phyloP scores from a whole-genome alignment of 495 filamentous ascomycete genomes.

The Astrothelium macrocarpum region DNA sequence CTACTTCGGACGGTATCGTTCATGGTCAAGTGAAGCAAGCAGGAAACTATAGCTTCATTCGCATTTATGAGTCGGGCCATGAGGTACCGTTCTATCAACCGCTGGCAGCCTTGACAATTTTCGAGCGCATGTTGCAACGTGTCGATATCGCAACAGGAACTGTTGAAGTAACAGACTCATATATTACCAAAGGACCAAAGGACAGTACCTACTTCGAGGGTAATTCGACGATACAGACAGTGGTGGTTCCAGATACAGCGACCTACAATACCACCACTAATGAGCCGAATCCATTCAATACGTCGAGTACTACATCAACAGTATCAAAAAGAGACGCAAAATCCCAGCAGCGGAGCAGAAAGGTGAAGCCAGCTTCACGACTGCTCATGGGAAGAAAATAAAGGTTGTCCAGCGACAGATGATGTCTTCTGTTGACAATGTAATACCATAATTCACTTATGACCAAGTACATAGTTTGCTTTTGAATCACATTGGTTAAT shows the following conservation, averaged over 20 bases:
- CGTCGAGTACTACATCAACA: not conserved
- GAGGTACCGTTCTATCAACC: slow-evolving; percentile 30
- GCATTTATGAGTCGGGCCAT: slow-evolving; percentile 31
- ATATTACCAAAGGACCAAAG: slow-evolving; percentile 43
- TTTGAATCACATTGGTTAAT: too few relatives aligned
- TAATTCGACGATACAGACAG: slow-evolving; percentile 10
- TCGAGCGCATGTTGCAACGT: slow-evolving; percentile 26
- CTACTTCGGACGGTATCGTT: slow-evolving; percentile 31
- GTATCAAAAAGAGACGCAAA: not conserved
- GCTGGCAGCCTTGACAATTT: slow-evolving; percentile 28
- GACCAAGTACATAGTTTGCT: too few relatives aligned
- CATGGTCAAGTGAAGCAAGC: slow-evolving; percentile 29
- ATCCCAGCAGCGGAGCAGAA: not conserved
- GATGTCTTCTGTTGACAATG: too few relatives aligned
- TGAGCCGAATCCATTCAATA: slow-evolving; percentile 18
- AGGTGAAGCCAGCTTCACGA: not conserved
- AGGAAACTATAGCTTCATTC: slow-evolving; percentile 30
- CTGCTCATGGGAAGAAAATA: not conserved
- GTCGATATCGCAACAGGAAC: slow-evolving; percentile 36
- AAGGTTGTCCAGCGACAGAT: not conserved
- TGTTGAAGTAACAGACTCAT: slow-evolving; percentile 36
- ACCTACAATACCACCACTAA: slow-evolving; percentile 33
- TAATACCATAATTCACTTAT: too few relatives aligned
- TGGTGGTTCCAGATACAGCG: not conserved
- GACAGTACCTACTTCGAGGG: slow-evolving; percentile 34